Base-by-base conservation (phyloP, 768 basidiomycete species). In the Termitomyces sp. region DNA sequence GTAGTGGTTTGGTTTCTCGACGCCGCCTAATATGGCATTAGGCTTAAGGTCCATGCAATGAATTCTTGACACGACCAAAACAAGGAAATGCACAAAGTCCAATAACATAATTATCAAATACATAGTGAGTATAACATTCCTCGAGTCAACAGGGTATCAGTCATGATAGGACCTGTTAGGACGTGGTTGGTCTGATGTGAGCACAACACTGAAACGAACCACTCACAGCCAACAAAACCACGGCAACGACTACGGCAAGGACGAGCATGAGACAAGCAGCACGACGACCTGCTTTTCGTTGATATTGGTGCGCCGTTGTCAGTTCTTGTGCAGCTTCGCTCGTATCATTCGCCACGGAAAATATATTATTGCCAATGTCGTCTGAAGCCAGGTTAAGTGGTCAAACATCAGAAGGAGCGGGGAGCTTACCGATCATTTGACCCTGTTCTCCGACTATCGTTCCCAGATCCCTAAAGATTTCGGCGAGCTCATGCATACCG, bases 401-500 rank as follows among this genome's bases (percentile, higher is more conserved):
- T 40, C 2, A 4, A 23, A 3, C 11, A 12, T 3, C 16, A 34
- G 49, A 44, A 34, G 9, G 35, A 45, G 46, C 23, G 27, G 45
- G 44, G 42, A 37, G n/a, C 87, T 51, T 61, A 96, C 96, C 95
- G 52, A 99, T 75, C 90, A 98, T 92, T 50, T 84, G 83, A 12
- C 95, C 95, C 69, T 99, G 97, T 68, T 98, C 92, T 57, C 86
- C 84, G 1, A 99, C 95, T 45, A 99, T 78, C 16, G 94, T 95
- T 43, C 95, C 96, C 45, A 99, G 75, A 72, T 98, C 95, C 49
- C 91, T 84, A 79, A 99, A 98, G 66, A 99, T 98, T 71, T 98
- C 93, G 27, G 91, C 83, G 45, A 99, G 73, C 70, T 99, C 96
- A 65, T 96, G 93, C 54, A 99, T 98, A 7, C 97, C 96, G 7